Conservation (phyloP, 441 rosid genomes). For the Sinapis alba region DNA sequence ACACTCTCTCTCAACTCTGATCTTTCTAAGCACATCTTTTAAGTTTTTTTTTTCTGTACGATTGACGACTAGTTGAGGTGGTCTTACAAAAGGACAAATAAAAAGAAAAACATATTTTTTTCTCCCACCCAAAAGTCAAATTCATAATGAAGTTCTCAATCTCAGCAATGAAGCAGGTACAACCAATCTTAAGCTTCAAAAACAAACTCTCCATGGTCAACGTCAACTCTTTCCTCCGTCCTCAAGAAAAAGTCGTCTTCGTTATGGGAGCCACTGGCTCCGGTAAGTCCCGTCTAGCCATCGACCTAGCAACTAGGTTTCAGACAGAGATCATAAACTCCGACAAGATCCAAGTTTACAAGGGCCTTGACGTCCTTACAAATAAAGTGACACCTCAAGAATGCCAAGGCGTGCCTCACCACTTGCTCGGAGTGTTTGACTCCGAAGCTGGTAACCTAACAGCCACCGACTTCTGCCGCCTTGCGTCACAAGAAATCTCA, state of each 20-base stretch:
- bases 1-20: not conserved
- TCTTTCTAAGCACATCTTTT: not conserved
- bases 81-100: conserved; percentile 15
- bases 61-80: conserved; percentile 18
- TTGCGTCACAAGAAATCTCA: conserved; percentile 43
- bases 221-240: conserved; percentile 44
- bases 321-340: conserved; percentile 68
- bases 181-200: conserved; percentile 54
- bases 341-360: conserved; percentile 77
- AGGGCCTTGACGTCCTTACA: conserved; percentile 65
- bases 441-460: conserved; percentile 52
- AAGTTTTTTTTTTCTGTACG: not conserved
- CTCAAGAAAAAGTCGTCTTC: conserved; percentile 69
- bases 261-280: conserved; percentile 79
- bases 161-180: conserved; percentile 56
- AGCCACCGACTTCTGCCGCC: conserved; percentile 47
- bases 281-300: conserved; percentile 76
- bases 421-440: conserved; percentile 52
- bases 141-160: conserved; percentile 48
- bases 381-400: conserved; percentile 73
- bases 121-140: conserved; percentile 1
- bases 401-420: conserved; percentile 70
- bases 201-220: conserved; percentile 39
- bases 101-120: not conserved
- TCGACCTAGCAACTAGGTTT: conserved; percentile 67